A percentile compares a stretch with the other conserved stretches of the same genome.
These are phyloP conservation scores for Dalbergia cochinchinensis DNA, from an alignment of 306 rosid species.

Conservation along the genomic window DNA sequence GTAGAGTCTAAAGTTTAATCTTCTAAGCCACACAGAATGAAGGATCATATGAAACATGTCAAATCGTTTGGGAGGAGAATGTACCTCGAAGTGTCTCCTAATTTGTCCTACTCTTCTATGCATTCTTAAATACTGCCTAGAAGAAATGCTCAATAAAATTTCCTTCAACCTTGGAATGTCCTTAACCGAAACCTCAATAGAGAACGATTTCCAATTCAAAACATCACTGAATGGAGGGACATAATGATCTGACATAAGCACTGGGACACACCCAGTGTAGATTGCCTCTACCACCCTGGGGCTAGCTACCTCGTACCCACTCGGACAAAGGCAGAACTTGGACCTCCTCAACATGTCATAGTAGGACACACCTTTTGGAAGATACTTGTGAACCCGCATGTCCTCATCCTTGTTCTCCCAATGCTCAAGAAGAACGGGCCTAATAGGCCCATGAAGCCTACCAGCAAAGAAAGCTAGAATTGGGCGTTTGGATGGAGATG, in stretches of 20 bases:
- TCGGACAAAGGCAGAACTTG: conserved; percentile 89
- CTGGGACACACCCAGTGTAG: conserved; percentile 92
- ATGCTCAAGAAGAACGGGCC: conserved; percentile 76
- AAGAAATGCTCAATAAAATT: conserved; percentile 65
- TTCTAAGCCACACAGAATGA: conserved; percentile 94
- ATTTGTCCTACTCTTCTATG: conserved; percentile 74
- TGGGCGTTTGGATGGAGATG: conserved; percentile 76
- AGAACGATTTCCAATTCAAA: conserved; percentile 89
- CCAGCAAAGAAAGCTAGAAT: conserved; percentile 87
- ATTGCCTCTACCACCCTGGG: conserved; percentile 94
- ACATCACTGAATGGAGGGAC: conserved; percentile 88
- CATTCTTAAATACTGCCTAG: conserved; percentile 81
- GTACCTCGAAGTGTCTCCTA: conserved; percentile 83
- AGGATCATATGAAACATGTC: conserved; percentile 93
- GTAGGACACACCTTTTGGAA: conserved; percentile 81
- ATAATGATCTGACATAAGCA: conserved; percentile 83
- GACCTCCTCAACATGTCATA: conserved; percentile 79
- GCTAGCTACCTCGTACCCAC: conserved; percentile 97
- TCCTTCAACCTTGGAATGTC: conserved; percentile 86
- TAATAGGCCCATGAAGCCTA: conserved; percentile 76
- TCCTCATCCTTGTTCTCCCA: conserved; percentile 89
- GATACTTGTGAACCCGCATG: conserved; percentile 73
- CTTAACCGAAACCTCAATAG: conserved; percentile 70
- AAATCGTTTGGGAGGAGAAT: conserved; percentile 78
- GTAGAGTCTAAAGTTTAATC: conserved; percentile 70